phyloP scores from a whole-genome alignment of 352 stramenopile species.

The Elongisporangium anandrum region DNA sequence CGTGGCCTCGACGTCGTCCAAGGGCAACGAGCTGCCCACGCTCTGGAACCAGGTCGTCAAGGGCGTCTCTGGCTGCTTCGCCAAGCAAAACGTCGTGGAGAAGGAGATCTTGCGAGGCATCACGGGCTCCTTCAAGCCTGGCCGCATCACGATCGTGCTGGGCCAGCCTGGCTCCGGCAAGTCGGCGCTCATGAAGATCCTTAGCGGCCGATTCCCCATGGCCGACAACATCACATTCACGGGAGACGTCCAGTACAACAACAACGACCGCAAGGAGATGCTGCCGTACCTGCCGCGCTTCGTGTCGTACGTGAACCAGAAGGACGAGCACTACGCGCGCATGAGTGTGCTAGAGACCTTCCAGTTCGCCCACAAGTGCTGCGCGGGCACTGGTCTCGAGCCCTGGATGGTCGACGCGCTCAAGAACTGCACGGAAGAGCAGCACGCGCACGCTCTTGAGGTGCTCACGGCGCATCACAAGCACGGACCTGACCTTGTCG shows the following conservation, averaged over 20 bases:
- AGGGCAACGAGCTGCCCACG: conserved; percentile 16
- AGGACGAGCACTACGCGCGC: conserved; percentile 84
- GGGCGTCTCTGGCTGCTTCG: conserved; percentile 6
- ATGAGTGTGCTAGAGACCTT: conserved; percentile 93
- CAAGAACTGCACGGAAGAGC: conserved; percentile 30
- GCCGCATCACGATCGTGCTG: conserved; percentile 50
- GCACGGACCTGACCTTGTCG: conserved; percentile 26
- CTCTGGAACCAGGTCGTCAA: conserved; percentile 1
- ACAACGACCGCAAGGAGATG: conserved; percentile 14
- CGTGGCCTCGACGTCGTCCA: conserved; percentile 2
- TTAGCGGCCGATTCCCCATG: conserved; percentile 39
- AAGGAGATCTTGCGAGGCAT: conserved; percentile 49
- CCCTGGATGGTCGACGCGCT: conserved; percentile 31
- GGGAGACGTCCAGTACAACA: conserved; percentile 43
- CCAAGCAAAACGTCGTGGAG: conserved; percentile 21
- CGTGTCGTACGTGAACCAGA: conserved; percentile 44
- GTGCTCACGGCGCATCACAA: conserved; percentile 33
- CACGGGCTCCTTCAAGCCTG: conserved; percentile 36
- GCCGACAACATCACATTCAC: conserved; percentile 30
- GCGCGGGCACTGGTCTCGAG: conserved; percentile 30
- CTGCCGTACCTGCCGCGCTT: conserved; percentile 23
- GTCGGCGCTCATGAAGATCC: conserved; percentile 34
- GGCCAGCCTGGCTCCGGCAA: conserved; percentile 38
- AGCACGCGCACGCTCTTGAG: conserved; percentile 29
- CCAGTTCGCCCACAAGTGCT: conserved; percentile 87